Conservation (phyloP, 768 basidiomycete genomes). For the Scleroderma citrinum region DNA sequence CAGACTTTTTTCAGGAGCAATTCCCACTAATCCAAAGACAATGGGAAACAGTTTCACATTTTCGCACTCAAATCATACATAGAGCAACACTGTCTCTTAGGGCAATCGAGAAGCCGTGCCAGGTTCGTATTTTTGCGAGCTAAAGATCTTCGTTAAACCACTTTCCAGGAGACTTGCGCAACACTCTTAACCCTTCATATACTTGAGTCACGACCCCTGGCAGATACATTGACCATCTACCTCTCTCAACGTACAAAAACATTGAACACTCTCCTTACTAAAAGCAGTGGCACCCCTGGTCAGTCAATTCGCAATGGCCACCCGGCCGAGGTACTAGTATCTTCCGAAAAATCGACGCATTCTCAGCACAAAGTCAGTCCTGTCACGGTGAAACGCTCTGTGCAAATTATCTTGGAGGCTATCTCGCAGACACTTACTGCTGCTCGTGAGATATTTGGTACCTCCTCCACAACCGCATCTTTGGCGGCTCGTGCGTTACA, state of each 20-base stretch:
- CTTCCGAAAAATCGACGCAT: slow-evolving; percentile 1
- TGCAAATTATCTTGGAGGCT: slow-evolving; percentile 45
- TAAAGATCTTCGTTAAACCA: neutral
- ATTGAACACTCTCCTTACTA: slow-evolving; percentile 40
- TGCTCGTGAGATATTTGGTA: slow-evolving; percentile 53
- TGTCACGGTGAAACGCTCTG: slow-evolving; percentile 49
- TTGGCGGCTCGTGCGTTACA: slow-evolving; percentile 54
- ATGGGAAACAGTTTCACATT: slow-evolving; percentile 86
- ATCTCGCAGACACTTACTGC: slow-evolving; percentile 55
- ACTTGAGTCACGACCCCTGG: slow-evolving; percentile 79
- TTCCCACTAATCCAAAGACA: slow-evolving; percentile 88
- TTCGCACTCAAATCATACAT: slow-evolving; percentile 84
- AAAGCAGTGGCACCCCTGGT: slow-evolving; percentile 19
- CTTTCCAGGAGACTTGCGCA: slow-evolving; percentile 61
- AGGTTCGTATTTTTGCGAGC: slow-evolving; percentile 35
- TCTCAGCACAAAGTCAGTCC: slow-evolving; percentile 27
- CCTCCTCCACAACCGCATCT: slow-evolving; percentile 30
- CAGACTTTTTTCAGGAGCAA: slow-evolving; percentile 50
- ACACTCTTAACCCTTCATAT: slow-evolving; percentile 79
- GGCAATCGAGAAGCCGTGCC: slow-evolving; percentile 44
- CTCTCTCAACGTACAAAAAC: slow-evolving; percentile 66
- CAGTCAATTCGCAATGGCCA: slow-evolving; percentile 31
- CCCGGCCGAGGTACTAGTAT: slow-evolving; percentile 14
- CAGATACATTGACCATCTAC: slow-evolving; percentile 64
- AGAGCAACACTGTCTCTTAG: slow-evolving; percentile 81